These are phyloP conservation scores for Monilinia polystroma DNA, from an alignment of 2,329 filamentous ascomycete genomes.

Conservation along the genomic window DNA sequence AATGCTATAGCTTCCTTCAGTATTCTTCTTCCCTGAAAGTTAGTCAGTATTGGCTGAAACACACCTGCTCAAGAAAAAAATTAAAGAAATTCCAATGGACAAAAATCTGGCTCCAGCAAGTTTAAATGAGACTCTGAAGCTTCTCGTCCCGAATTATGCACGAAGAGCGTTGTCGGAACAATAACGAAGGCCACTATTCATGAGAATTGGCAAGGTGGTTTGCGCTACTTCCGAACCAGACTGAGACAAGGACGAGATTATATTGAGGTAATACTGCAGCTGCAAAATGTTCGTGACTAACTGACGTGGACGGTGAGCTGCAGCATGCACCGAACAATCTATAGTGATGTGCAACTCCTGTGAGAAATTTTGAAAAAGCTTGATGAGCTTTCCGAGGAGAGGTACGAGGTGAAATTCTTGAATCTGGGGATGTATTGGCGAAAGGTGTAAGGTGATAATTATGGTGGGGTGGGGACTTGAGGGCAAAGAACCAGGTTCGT, in stretches of 20 bases:
- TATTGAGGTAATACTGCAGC: conserved; percentile 39
- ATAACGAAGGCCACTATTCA: conserved; percentile 13
- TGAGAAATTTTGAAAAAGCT: conserved; percentile 21
- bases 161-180: conserved; percentile 19
- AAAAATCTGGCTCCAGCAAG: neutral
- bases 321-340: conserved; percentile 29
- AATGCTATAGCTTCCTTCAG: conserved; percentile 17
- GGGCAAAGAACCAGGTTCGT: conserved; percentile 8
- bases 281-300: conserved; percentile 33
- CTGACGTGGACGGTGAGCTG: conserved; percentile 35
- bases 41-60: neutral
- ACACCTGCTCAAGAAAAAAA: neutral
- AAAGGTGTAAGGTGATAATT: conserved; percentile 8
- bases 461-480: conserved; percentile 16
- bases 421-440: conserved; percentile 16
- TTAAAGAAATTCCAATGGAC: neutral
- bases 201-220: conserved; percentile 17
- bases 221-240: conserved; percentile 31
- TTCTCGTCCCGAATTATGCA: conserved; percentile 13
- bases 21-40: neutral
- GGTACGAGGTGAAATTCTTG: conserved; percentile 17
- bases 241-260: conserved; percentile 33
- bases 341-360: conserved; percentile 32
- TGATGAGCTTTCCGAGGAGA: conserved; percentile 14
- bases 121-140: conserved; percentile 12